phyloP scores from a whole-genome alignment of 2,329 filamentous ascomycete genomes.

The Microdochium nivale region DNA sequence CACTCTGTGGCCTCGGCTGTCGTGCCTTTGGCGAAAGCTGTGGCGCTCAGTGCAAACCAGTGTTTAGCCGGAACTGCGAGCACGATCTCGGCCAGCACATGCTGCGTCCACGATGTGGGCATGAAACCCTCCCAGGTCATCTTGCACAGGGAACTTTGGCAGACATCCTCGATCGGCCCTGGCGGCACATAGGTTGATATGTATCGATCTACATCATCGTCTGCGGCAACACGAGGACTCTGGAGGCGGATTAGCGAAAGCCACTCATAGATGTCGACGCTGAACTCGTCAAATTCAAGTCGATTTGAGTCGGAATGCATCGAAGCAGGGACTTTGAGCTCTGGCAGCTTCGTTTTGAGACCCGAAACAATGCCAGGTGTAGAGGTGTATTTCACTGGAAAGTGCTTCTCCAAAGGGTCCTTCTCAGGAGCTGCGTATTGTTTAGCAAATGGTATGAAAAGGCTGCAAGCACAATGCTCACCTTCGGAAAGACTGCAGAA shows the following conservation, averaged over 20 bases:
- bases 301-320: conserved; percentile 26
- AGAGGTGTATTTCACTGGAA: conserved; percentile 32
- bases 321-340: conserved; percentile 19
- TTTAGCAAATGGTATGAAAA: conserved; percentile 11
- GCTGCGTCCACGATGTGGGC: conserved; percentile 41
- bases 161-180: conserved; percentile 15
- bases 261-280: conserved; percentile 64
- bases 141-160: conserved; percentile 32
- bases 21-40: conserved; percentile 38
- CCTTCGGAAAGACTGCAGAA: conserved; percentile 56
- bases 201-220: conserved; percentile 58
- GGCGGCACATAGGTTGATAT: conserved; percentile 60
- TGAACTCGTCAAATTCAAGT: conserved; percentile 52
- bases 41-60: conserved; percentile 49
- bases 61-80: conserved; percentile 29
- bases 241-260: conserved; percentile 56
- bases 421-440: conserved; percentile 32
- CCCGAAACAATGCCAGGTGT: conserved; percentile 18
- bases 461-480: conserved; percentile 18
- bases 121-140: conserved; percentile 54
- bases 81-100: conserved; percentile 36
- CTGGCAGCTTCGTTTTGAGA: conserved; percentile 20
- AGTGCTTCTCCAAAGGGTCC: conserved; percentile 38
- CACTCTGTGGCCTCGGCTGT: conserved; percentile 37
- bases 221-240: conserved; percentile 51